Base-by-base conservation (phyloP, 768 basidiomycete species). In the Neoboletus subvelutipes region DNA sequence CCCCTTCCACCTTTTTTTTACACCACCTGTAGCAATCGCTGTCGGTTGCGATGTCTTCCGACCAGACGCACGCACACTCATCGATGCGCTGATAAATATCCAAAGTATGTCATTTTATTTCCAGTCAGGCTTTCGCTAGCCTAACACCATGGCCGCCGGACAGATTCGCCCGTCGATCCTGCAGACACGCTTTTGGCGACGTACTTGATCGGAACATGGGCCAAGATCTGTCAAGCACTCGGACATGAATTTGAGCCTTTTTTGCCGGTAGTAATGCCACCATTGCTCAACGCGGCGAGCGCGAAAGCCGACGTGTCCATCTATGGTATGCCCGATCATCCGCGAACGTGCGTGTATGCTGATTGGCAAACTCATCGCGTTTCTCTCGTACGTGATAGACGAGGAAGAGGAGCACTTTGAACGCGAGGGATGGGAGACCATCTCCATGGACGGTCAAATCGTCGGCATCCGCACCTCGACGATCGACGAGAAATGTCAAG, bases 181-280 rank as follows among this genome's bases (percentile, higher is more conserved):
- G 78, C 80, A 12, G 91, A 94, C 64, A 84, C 87, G 0, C 85
- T 91, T 61, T 69, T 87, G 2, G 77, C 78, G 0, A 86, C 88
- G 54, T 93, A 92, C 67, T 77, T 94, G 28, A 91, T 92, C 47
- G 83, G 86, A 42, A 94, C 92, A 0, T 95, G 92, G 92, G 88
- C 90, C 2, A 94, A 91, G 65, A 80, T 95, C 0, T 93, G 90
- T 67, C 91, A 92, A 60, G 90, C 90, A 0, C 80, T 95, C 65
- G 88, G 88, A 0, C 77, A 81, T 12, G 89, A 94, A 65, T 96
- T 95, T 58, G 90, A 90, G 66, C 91, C 91, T 0, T 95, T 91
- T 69, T 79, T 95, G 3, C 86, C 87, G 0, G 80, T 88, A 17
- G 92, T 94, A 3, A 92, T 95, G 84, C 90, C 92, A 0, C 80